Evolutionary conservation across 768 basidiomycete genomes (phyloP).

Genomic region (Boletus barrowsii): DNA sequence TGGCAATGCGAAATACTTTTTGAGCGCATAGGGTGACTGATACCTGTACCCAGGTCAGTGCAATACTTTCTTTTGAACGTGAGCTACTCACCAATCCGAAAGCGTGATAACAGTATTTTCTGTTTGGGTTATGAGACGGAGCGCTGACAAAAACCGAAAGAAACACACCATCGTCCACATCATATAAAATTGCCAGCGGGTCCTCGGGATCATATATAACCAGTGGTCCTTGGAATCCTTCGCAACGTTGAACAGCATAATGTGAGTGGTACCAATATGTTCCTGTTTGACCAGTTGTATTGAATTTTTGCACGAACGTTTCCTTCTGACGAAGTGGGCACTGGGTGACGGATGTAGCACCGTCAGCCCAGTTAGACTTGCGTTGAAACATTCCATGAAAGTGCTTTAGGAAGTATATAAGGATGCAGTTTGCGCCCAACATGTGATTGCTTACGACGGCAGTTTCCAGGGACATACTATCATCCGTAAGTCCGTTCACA

Average conservation of each 20-base stretch:
- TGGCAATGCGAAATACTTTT: background rate
- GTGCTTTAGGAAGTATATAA: constrained; percentile 6
- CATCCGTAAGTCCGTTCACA: constrained; percentile 26
- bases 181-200: constrained; percentile 30
- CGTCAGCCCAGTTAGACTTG: background rate
- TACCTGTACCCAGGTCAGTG: background rate
- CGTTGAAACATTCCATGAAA: background rate
- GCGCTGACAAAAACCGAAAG: background rate
- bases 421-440: constrained; percentile 4
- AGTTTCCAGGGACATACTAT: constrained; percentile 46
- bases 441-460: constrained; percentile 27
- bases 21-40: background rate
- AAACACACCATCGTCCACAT: constrained; percentile 39
- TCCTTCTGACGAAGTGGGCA: background rate
- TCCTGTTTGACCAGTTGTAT: constrained; percentile 20
- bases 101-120: constrained; percentile 35
- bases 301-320: constrained; percentile 22
- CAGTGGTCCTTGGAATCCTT: constrained; percentile 27
- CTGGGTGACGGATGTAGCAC: background rate
- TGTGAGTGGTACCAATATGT: constrained; percentile 41
- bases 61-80: too few species aligned
- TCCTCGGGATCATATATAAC: background rate
- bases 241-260: background rate
- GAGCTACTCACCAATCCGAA: background rate
- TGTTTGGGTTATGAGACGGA: background rate